These are phyloP conservation scores for Pachysandra terminalis DNA, from an alignment of 164 flowering plant genomes.

Conservation along the genomic window DNA sequence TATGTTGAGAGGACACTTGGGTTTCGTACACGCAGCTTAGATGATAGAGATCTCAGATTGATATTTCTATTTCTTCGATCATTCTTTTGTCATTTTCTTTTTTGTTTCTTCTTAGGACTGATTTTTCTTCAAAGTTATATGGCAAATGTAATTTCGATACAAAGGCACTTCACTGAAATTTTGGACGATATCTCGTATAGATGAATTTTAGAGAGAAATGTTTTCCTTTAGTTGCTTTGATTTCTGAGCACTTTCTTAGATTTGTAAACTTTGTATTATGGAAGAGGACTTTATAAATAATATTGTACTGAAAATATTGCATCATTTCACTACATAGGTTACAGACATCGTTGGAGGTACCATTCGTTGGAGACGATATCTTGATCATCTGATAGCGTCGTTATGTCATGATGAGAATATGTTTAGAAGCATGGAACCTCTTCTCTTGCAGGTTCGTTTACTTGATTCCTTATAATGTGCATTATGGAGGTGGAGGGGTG, in stretches of 20 bases:
- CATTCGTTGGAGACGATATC: slow-evolving; percentile 89
- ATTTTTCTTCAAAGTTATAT: too few species aligned
- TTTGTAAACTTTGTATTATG: not conserved
- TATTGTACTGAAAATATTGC: not conserved
- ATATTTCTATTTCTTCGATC: slow-evolving; percentile 27
- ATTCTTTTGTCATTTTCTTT: not conserved
- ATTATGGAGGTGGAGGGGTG: not conserved
- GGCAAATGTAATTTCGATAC: too few species aligned
- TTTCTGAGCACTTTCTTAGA: too few species aligned
- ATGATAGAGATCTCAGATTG: slow-evolving; percentile 81
- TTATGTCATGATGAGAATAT: slow-evolving; percentile 54
- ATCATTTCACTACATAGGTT: slow-evolving; percentile 41
- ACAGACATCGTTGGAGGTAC: slow-evolving; percentile 91
- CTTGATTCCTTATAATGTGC: not conserved
- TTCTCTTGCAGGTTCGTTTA: slow-evolving; percentile 79
- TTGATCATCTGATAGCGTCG: slow-evolving; percentile 72
- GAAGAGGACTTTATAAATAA: not conserved
- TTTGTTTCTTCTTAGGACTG: not conserved
- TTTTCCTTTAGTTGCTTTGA: too few species aligned
- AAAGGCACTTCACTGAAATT: too few species aligned
- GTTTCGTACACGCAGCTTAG: slow-evolving; percentile 70
- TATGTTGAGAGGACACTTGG: slow-evolving; percentile 87
- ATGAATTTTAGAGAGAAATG: too few species aligned
- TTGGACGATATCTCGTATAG: too few species aligned
- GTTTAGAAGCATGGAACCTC: slow-evolving; percentile 79